Conservation (phyloP, 768 basidiomycete genomes). For the Boletus rubroflammeus region DNA sequence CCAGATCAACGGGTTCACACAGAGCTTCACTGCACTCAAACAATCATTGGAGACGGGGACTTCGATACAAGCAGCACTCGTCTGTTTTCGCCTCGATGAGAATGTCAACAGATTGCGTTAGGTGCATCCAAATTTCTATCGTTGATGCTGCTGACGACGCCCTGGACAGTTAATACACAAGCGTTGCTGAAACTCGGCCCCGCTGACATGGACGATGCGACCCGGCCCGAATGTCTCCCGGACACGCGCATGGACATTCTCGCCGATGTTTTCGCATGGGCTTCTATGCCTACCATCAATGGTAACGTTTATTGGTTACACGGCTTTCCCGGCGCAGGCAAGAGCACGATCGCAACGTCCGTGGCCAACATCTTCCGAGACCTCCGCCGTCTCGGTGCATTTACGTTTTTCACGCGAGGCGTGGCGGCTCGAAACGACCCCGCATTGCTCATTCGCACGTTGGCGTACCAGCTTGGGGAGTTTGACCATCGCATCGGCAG, state of each 20-base stretch:
- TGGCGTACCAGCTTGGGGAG: constrained; percentile 33
- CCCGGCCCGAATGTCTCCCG: constrained; percentile 28
- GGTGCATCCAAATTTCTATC: neutral
- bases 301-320: constrained; percentile 33
- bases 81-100: constrained; percentile 30
- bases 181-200: constrained; percentile 25
- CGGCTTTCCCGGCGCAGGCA: constrained; percentile 36
- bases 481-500: constrained; percentile 31
- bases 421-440: constrained; percentile 30
- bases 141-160: neutral
- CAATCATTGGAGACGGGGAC: constrained; percentile 26
- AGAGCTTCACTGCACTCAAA: constrained; percentile 23
- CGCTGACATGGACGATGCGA: constrained; percentile 28
- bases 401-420: constrained; percentile 34
- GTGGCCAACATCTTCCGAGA: constrained; percentile 33
- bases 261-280: constrained; percentile 25
- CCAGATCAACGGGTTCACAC: constrained; percentile 18
- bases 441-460: constrained; percentile 30
- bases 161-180: constrained; percentile 17
- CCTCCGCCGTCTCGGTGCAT: constrained; percentile 34
- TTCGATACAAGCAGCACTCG: constrained; percentile 22
- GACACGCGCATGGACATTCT: constrained; percentile 32
- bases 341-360: constrained; percentile 36
- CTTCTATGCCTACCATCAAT: constrained; percentile 14
- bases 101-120: constrained; percentile 26